Percentiles rank a stretch among this genome's conserved stretches.
Conservation (phyloP, 345 rosid genomes). For the Salix udensis region DNA sequence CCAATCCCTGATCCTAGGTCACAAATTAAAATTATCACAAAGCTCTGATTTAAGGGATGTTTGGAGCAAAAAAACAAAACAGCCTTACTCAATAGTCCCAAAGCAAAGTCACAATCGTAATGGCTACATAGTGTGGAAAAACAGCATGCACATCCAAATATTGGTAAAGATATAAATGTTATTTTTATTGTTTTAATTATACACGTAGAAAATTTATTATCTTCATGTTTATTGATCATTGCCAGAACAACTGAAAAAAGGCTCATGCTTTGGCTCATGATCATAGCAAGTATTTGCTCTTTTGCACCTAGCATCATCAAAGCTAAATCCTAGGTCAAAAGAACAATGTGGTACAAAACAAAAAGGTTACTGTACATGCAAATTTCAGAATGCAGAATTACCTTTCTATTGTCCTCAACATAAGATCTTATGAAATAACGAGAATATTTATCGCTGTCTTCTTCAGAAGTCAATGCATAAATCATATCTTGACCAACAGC, state of each 20-base stretch:
- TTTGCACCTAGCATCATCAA: neutral
- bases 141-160: neutral
- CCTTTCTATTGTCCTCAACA: constrained; percentile 35
- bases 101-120: neutral
- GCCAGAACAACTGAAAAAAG: neutral
- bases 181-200: neutral
- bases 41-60: neutral
- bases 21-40: neutral
- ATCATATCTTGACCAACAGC: constrained; percentile 37
- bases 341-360: neutral
- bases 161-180: neutral
- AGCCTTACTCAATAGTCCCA: neutral
- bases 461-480: constrained; percentile 20
- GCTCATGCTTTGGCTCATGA: neutral
- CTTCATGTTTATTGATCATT: neutral
- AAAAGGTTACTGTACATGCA: neutral
- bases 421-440: constrained; percentile 36
- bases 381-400: constrained; percentile 9
- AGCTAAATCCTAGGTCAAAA: neutral
- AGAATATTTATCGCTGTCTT: constrained; percentile 25
- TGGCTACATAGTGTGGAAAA: neutral
- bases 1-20: neutral
- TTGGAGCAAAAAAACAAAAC: neutral
- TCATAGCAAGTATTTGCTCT: neutral
- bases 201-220: neutral